phyloP scores from a whole-genome alignment of 2,329 filamentous ascomycete genomes.

The Didymella pomorum region DNA sequence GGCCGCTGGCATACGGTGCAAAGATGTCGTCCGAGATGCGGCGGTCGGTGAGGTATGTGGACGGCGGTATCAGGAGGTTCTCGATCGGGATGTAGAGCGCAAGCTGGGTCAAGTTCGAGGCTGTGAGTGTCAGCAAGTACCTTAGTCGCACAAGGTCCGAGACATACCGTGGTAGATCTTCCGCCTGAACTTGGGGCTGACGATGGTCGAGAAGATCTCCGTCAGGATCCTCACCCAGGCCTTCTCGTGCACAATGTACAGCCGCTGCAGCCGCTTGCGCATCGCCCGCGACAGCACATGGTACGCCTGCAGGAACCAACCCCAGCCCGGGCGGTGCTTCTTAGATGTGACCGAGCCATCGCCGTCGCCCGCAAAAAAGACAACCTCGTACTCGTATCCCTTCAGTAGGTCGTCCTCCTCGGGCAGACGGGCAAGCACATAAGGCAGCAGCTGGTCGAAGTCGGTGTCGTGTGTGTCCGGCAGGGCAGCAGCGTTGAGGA shows the following conservation, averaged over 20 bases:
- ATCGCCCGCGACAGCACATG: slow-evolving; percentile 63
- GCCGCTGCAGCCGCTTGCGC: slow-evolving; percentile 62
- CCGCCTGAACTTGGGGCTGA: slow-evolving; percentile 64
- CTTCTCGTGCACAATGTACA: slow-evolving; percentile 66
- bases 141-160: neutral
- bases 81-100: slow-evolving; percentile 62
- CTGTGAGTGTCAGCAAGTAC: neutral
- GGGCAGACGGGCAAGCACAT: slow-evolving; percentile 63
- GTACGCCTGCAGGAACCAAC: slow-evolving; percentile 66
- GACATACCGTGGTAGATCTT: slow-evolving; percentile 62
- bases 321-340: slow-evolving; percentile 61
- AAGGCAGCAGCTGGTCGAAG: slow-evolving; percentile 63
- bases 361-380: slow-evolving; percentile 65
- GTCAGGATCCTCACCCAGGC: slow-evolving; percentile 65
- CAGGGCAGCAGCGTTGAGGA: slow-evolving; percentile 65
- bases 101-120: slow-evolving; percentile 59
- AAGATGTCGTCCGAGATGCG: slow-evolving; percentile 58
- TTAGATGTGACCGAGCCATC: slow-evolving; percentile 56
- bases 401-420: slow-evolving; percentile 63
- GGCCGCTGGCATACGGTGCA: slow-evolving; percentile 56
- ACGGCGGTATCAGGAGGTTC: slow-evolving; percentile 62
- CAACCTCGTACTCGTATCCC: slow-evolving; percentile 63
- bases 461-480: slow-evolving; percentile 63
- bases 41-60: slow-evolving; percentile 63
- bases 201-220: slow-evolving; percentile 65